Evolutionary conservation across 2,329 filamentous ascomycete genomes (phyloP).

Genomic region (Chaetothyriales sp.): DNA sequence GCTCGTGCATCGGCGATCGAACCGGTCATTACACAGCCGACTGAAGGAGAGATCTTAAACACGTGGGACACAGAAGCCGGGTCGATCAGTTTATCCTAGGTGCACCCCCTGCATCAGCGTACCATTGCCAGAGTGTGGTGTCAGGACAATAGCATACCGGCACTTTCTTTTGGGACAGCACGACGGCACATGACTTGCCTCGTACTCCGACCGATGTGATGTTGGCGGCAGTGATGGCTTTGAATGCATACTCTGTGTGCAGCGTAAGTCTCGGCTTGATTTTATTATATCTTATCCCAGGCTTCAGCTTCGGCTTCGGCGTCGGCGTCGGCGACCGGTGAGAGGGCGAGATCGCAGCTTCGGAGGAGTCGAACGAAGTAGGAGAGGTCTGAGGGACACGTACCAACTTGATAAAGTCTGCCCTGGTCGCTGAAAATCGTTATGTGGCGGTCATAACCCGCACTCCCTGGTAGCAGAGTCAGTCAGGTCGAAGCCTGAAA

Average conservation of each 20-base stretch:
- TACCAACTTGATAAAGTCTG: slow-evolving; percentile 98
- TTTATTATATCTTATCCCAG: neutral
- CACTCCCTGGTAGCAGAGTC: slow-evolving; percentile 44
- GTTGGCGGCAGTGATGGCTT: slow-evolving; percentile 97
- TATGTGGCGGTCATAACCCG: slow-evolving; percentile 95
- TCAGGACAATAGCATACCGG: slow-evolving; percentile 49
- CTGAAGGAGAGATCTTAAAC: slow-evolving; percentile 88
- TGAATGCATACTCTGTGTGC: slow-evolving; percentile 92
- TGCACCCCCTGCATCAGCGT: slow-evolving; percentile 7
- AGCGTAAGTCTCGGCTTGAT: neutral
- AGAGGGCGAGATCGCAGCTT: neutral
- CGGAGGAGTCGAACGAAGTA: neutral
- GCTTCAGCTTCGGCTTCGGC: too few species aligned
- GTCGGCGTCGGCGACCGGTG: too few species aligned
- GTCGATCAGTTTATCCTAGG: slow-evolving; percentile 95
- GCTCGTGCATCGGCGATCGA: slow-evolving; percentile 95
- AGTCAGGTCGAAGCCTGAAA: slow-evolving; percentile 10
- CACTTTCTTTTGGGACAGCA: slow-evolving; percentile 98
- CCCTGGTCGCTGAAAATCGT: slow-evolving; percentile 99
- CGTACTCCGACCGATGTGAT: slow-evolving; percentile 94
- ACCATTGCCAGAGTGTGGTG: slow-evolving; percentile 12
- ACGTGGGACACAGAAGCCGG: slow-evolving; percentile 93
- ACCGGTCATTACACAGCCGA: slow-evolving; percentile 96
- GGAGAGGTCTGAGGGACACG: slow-evolving; percentile 26
- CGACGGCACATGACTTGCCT: slow-evolving; percentile 93